Evolutionary conservation across 2,329 filamentous ascomycete species (phyloP), one percentile per base, ranked within the genome.

Genomic region (Macroventuria anomochaeta): DNA sequence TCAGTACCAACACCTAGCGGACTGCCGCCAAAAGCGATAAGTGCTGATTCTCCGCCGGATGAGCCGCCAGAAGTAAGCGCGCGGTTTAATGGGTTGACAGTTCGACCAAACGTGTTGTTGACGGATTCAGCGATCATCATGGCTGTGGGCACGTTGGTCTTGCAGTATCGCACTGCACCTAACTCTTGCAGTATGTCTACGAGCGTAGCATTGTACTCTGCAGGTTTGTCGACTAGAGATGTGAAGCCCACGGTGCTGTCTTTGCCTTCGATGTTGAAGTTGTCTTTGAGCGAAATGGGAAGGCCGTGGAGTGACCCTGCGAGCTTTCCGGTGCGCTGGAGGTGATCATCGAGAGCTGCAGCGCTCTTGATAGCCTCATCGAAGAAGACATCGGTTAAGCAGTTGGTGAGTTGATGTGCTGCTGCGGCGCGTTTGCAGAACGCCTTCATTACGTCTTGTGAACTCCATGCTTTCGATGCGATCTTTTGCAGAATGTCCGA

Each of bases 71-170:
- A 81, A 0, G 85, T 88, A 3, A 85, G 76, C 2, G 73, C 73
- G 20, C 83, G 80, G 64, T 88, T 87, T 6, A 75, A 73, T 0
- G 88, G 87, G 65, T 88, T 88, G 18, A 84, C 68, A 0, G 85
- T 87, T 11, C 85, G 79, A 7, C 86, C 87, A 61, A 85, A 85
- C 2, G 83, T 77, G 60, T 88, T 87, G 72, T 88, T 89, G 13
- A 87, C 83, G 1, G 80, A 83, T 67, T 89, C 87, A 11, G 85
- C 81, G 44, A 88, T 87, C 86, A 89, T 88, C 80, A 88, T 86
- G 11, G 85, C 84, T 1, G 84, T 87, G 0, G 88, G 87, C 2
- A 90, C 77, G 61, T 89, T 89, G 0, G 88, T 90, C 72, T 90
- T 90, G 59, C 83, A 81, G 59, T 89, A 88, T n/a, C 88, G 74